A percentile compares a stretch with the other conserved stretches of the same genome.
Conservation (phyloP, 768 basidiomycete genomes). For the Phaffia australis region DNA sequence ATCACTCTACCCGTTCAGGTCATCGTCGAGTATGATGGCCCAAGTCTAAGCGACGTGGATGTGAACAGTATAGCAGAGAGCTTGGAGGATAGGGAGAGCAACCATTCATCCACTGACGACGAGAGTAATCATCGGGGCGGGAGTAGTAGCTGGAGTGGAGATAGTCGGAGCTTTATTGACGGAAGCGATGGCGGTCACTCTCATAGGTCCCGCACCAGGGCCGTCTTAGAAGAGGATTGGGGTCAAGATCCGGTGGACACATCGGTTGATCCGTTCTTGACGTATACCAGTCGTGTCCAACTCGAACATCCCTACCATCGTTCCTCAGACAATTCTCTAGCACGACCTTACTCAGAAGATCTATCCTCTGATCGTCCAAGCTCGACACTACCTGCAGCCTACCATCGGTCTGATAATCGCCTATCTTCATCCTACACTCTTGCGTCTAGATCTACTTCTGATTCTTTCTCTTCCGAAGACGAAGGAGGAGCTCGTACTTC, state of each 20-base stretch:
- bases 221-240: constrained; percentile 24
- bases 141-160: constrained; percentile 17
- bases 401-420: not conserved
- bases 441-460: too few relatives aligned
- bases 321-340: not conserved
- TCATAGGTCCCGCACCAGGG: constrained; percentile 18
- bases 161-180: constrained; percentile 7
- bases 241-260: constrained; percentile 22
- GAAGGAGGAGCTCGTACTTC: constrained; percentile 7
- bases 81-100: constrained; percentile 18
- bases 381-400: not conserved
- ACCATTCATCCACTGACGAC: constrained; percentile 6
- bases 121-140: constrained; percentile 8
- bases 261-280: constrained; percentile 14
- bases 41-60: constrained; percentile 82
- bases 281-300: not conserved
- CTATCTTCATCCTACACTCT: not conserved
- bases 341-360: not conserved
- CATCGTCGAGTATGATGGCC: constrained; percentile 78
- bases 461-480: not conserved
- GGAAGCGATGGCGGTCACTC: not conserved
- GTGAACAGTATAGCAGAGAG: constrained; percentile 56
- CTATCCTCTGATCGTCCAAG: not conserved
- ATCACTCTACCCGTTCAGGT: constrained; percentile 69
- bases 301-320: constrained; percentile 1